Evolutionary conservation across 192 early-diverging fungal genomes (phyloP), one percentile per base, ranked within the genome.

Genomic region (Powellomyces hirtus): DNA sequence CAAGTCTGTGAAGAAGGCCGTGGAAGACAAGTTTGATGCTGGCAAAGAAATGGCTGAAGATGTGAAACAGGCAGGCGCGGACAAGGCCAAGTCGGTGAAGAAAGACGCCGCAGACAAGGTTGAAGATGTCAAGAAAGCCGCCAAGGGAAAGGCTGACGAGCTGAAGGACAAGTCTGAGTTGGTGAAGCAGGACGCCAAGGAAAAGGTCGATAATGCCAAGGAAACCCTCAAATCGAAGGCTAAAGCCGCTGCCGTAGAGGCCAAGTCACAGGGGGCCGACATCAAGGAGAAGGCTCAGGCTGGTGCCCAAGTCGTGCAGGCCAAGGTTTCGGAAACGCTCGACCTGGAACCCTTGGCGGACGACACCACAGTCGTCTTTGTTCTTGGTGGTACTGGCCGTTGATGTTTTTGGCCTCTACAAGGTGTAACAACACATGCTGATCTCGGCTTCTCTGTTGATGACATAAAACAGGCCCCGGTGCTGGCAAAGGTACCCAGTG

Each of bases 401-500:
- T n/a, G n/a, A n/a, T n/a, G 49, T 61, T 26, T 20, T 38, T 31
- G 4, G 0, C 58, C 14, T 24, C 33, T 18, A 65, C 30, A 68
- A 49, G 66, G 65, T 27, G 74, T 71, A 30, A 62, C 57, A 20
- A 22, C 42, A 18, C 58, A 76, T 26, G 71, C 70, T 14, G n/a
- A 66, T 78, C 26, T 72, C 68, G 14, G 68, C 78, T 20, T 68
- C 77, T 24, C 78, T 16, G 5, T 62, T 44, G 6, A 44, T 42
- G n/a, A n/a, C n/a, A n/a, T 6, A n/a, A n/a, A 7, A n/a, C 40
- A 77, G 76, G 81, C 0, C 81, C 81, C 6, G 81, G 81, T 34
- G 78, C 78, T 7, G 97, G 97, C 58, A 99, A 99, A 74, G 97
- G 97, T 35, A 99, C 97, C 16, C 94, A 98, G 78, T 96, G 94